Evolutionary conservation across 2,329 filamentous ascomycete species (phyloP).

Genomic region (Elsinoe arachidis): DNA sequence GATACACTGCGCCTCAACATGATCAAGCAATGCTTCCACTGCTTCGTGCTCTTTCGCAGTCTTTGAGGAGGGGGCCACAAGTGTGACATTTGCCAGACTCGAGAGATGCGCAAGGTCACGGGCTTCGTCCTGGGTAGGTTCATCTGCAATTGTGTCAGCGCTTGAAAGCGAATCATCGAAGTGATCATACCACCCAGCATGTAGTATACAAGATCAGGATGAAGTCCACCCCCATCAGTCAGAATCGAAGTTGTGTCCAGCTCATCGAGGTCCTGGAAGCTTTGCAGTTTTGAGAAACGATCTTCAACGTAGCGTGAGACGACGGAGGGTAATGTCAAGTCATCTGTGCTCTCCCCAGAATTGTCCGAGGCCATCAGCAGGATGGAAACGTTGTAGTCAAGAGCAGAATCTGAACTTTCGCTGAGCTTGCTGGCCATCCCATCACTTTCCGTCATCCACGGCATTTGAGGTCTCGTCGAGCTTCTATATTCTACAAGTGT

Average conservation of each 20-base stretch:
- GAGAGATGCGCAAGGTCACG: not conserved
- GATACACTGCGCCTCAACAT: not conserved
- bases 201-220: slow-evolving; percentile 81
- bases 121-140: not conserved
- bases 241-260: slow-evolving; percentile 68
- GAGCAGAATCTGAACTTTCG: slow-evolving; percentile 64
- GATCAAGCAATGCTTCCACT: not conserved
- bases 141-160: not conserved
- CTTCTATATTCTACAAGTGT: not conserved
- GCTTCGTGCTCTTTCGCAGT: not conserved
- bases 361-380: slow-evolving; percentile 58
- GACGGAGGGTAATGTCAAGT: slow-evolving; percentile 16
- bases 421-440: slow-evolving; percentile 51
- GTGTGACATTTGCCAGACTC: not conserved
- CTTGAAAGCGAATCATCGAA: not conserved
- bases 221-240: slow-evolving; percentile 70
- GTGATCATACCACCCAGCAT: slow-evolving; percentile 43
- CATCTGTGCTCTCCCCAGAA: slow-evolving; percentile 51
- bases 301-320: slow-evolving; percentile 58
- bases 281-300: slow-evolving; percentile 55
- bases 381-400: slow-evolving; percentile 91
- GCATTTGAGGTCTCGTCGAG: slow-evolving; percentile 14
- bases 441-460: slow-evolving; percentile 38
- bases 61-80: not conserved
- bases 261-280: slow-evolving; percentile 55